These are phyloP conservation scores for Agrocybe chaxingu DNA, from an alignment of 768 basidiomycete genomes.

Conservation along the genomic window DNA sequence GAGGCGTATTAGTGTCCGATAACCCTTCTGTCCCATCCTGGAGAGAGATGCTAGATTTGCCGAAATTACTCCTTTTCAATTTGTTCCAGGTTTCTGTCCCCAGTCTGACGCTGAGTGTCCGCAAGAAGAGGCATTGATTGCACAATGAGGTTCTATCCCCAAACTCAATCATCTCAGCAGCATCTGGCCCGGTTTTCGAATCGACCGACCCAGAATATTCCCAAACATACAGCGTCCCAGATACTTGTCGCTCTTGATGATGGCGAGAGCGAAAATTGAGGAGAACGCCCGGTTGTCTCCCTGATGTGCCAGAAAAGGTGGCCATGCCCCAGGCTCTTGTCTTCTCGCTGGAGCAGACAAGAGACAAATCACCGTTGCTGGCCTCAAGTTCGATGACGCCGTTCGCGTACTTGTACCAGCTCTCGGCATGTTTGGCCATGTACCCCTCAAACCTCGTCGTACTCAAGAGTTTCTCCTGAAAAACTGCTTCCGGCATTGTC, in stretches of 20 bases:
- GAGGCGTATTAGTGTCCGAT: too few relatives aligned
- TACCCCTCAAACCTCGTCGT: conserved; percentile 6
- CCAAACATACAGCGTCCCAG: conserved; percentile 6
- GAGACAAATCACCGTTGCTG: conserved; percentile 16
- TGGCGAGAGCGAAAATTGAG: neutral
- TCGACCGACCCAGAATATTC: conserved; percentile 14
- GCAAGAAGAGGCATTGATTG: conserved; percentile 15
- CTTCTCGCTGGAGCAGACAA: conserved; percentile 18
- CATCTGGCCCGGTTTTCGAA: conserved; percentile 7
- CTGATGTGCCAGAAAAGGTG: conserved; percentile 8
- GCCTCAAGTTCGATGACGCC: conserved; percentile 8
- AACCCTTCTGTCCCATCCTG: too few relatives aligned
- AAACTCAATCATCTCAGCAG: conserved; percentile 1
- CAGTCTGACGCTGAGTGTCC: conserved; percentile 9
- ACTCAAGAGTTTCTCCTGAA: too few relatives aligned
- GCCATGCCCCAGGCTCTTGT: conserved; percentile 18
- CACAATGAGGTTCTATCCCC: neutral
- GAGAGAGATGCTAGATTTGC: too few relatives aligned
- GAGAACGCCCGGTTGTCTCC: neutral
- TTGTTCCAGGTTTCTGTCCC: conserved; percentile 4
- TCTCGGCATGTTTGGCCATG: conserved; percentile 7
- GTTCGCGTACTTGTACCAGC: conserved; percentile 18
- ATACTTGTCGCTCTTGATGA: neutral
- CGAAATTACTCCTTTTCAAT: neutral
- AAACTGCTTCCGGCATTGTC: conserved; percentile 25